A percentile compares a stretch with the other conserved stretches of the same genome.
phyloP scores from a whole-genome alignment of 441 rosid genomes.

The Macaranga tanarius region DNA sequence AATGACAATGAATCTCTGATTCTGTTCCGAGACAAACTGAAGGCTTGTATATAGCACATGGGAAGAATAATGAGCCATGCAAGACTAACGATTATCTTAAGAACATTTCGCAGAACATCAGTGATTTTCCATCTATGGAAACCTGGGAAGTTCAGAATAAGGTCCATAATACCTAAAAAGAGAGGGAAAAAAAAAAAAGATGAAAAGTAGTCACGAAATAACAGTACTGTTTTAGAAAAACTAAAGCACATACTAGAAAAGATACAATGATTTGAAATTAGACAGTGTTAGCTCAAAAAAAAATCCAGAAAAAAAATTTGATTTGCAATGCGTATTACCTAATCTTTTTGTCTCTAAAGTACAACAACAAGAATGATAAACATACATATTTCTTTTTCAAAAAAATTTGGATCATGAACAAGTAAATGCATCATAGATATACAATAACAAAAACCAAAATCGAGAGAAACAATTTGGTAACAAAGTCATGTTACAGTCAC shows the following conservation, averaged over 20 bases:
- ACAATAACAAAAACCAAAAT: not conserved
- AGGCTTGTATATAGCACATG: slow-evolving; percentile 61
- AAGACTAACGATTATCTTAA: slow-evolving; percentile 72
- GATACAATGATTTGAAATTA: slow-evolving; percentile 1
- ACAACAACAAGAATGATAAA: not conserved
- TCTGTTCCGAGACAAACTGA: slow-evolving; percentile 43
- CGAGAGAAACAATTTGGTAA: not conserved
- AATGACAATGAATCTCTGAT: slow-evolving; percentile 49
- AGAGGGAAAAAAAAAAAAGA: slow-evolving; percentile 18
- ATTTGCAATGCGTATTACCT: no score
- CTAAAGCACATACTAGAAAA: not conserved
- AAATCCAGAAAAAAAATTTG: not conserved
- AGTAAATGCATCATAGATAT: not conserved
- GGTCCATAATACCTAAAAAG: slow-evolving; percentile 77
- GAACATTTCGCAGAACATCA: slow-evolving; percentile 67
- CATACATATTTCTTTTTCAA: not conserved
- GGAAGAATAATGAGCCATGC: slow-evolving; percentile 85
- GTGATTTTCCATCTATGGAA: slow-evolving; percentile 89
- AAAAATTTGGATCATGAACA: not conserved
- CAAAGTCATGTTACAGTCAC: not conserved
- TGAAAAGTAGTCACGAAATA: slow-evolving; percentile 2
- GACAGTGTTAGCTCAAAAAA: not conserved
- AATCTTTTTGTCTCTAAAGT: no score
- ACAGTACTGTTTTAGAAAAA: slow-evolving; percentile 3
- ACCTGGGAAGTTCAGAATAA: slow-evolving; percentile 92